phyloP scores from a whole-genome alignment of 2,329 filamentous ascomycete species.

The Parastagonospora avenae region DNA sequence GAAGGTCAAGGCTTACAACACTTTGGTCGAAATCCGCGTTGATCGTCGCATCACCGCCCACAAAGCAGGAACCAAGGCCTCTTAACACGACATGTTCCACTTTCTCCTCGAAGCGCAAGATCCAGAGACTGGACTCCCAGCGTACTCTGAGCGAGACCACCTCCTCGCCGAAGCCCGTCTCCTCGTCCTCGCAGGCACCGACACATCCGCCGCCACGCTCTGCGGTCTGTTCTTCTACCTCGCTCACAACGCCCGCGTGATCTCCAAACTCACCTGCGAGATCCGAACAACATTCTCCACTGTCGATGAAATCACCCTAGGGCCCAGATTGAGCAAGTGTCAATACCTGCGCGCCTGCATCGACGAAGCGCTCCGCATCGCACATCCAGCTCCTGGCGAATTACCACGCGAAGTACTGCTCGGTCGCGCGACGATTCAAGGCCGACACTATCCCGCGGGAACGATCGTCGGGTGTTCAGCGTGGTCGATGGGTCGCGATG shows the following conservation, averaged over 20 bases:
- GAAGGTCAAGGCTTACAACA: no score
- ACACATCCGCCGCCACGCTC: conserved; percentile 11
- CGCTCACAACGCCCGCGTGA: conserved; percentile 2
- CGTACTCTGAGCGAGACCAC: conserved; percentile 42
- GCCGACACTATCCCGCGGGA: conserved; percentile 16
- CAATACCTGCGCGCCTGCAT: conserved; percentile 20
- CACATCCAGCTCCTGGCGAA: conserved; percentile 16
- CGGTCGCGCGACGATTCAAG: conserved; percentile 22
- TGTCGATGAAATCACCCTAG: conserved; percentile 10
- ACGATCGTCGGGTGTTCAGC: conserved; percentile 18
- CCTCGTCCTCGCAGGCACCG: conserved; percentile 17
- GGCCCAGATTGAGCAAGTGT: conserved; percentile 1
- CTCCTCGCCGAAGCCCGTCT: conserved; percentile 26
- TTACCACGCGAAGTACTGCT: conserved; percentile 14
- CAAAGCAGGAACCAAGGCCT: no score
- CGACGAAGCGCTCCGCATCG: conserved; percentile 20
- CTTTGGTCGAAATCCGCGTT: no score
- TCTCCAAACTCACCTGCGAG: conserved; percentile 13
- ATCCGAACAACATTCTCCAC: conserved; percentile 12
- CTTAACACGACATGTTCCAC: conserved; percentile 45
- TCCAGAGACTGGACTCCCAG: conserved; percentile 41
- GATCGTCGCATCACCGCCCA: no score
- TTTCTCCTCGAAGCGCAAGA: conserved; percentile 48
- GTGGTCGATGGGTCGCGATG: conserved; percentile 20
- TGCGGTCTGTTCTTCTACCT: conserved; percentile 18